Evolutionary conservation across 1,139 yeast species (phyloP).

Genomic region (Protomyces gravidus): DNA sequence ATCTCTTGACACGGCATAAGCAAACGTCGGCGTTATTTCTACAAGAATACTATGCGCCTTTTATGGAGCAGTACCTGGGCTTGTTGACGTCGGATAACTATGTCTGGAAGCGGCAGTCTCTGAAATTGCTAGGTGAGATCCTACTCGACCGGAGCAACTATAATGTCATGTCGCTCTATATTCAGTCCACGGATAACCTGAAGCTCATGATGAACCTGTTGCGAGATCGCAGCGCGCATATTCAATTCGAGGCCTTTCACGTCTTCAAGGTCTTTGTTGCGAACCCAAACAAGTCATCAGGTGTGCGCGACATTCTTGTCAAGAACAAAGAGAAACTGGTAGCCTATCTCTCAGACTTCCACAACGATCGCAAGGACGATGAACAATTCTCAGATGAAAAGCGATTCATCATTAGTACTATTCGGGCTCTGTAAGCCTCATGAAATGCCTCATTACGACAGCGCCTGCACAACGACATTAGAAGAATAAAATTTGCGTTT

Average conservation of each 20-base stretch:
- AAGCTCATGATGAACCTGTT: constrained; percentile 80
- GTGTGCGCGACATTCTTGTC: constrained; percentile 70
- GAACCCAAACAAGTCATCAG: constrained; percentile 81
- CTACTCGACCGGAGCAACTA: constrained; percentile 73
- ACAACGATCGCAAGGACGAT: constrained; percentile 58
- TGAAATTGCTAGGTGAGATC: constrained; percentile 68
- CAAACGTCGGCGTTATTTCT: constrained; percentile 67
- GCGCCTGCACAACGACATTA: background rate
- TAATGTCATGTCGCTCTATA: constrained; percentile 67
- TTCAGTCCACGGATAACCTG: constrained; percentile 73
- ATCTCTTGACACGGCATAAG: constrained; percentile 62
- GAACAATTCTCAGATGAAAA: constrained; percentile 70
- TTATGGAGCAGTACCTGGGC: constrained; percentile 25
- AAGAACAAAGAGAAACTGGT: constrained; percentile 77
- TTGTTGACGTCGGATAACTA: constrained; percentile 68
- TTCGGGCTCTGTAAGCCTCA: constrained; percentile 46
- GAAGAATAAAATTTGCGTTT: background rate
- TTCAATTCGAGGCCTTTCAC: constrained; percentile 87
- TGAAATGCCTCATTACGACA: background rate
- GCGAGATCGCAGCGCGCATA: constrained; percentile 82
- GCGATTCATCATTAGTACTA: constrained; percentile 70
- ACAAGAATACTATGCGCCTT: constrained; percentile 37
- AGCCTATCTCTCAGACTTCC: constrained; percentile 63
- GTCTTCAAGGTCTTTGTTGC: constrained; percentile 87
- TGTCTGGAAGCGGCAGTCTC: constrained; percentile 87